Evolutionary conservation across 2,329 filamentous ascomycete species (phyloP).

Genomic region (Rutstroemia sydowiana): DNA sequence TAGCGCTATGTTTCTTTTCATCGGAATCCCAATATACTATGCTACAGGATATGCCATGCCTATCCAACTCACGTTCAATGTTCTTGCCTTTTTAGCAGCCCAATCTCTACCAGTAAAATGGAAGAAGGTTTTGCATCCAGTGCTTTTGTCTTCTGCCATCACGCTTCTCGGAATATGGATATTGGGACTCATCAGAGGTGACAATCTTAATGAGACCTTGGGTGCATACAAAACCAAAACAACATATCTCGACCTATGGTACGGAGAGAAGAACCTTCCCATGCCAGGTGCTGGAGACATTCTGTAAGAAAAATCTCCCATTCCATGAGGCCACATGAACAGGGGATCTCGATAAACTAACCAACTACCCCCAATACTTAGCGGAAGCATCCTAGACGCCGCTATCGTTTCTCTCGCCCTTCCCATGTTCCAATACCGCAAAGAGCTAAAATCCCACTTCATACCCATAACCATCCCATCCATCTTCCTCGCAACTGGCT

Average conservation of each 20-base stretch:
- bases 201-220: constrained; percentile 37
- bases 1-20: constrained; percentile 37
- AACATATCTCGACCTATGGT: constrained; percentile 47
- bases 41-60: constrained; percentile 42
- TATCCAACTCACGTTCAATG: constrained; percentile 38
- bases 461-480: constrained; percentile 47
- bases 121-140: constrained; percentile 49
- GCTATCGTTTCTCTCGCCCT: constrained; percentile 52
- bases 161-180: constrained; percentile 47
- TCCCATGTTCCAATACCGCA: constrained; percentile 54
- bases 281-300: constrained; percentile 50
- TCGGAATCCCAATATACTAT: constrained; percentile 50
- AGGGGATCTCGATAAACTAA: neutral
- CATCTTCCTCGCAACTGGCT: constrained; percentile 42
- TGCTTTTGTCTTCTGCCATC: constrained; percentile 46
- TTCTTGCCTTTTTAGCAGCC: constrained; percentile 46
- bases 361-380: neutral
- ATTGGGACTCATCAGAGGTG: constrained; percentile 39
- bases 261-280: constrained; percentile 25
- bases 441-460: constrained; percentile 46
- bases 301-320: constrained; percentile 29
- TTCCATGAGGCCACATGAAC: neutral
- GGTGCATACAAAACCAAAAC: constrained; percentile 43
- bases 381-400: constrained; percentile 45
- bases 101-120: constrained; percentile 41